Base-by-base conservation (phyloP, 2,329 filamentous ascomycete species). In the Ophiocordyceps robertsii region DNA sequence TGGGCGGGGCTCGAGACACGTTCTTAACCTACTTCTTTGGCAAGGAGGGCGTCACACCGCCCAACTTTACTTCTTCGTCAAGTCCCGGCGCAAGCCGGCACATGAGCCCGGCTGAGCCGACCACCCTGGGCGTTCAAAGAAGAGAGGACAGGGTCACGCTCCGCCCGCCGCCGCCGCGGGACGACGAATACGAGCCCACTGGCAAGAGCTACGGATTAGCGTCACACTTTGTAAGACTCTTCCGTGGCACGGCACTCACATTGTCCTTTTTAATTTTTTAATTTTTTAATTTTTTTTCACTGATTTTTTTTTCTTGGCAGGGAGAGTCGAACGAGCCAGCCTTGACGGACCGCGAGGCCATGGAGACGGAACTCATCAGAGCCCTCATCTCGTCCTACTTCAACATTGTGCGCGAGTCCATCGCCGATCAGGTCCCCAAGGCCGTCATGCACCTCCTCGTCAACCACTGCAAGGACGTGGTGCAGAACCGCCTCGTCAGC, bases 11-110 rank as follows among this genome's bases (percentile, higher is more conserved):
- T 35, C 77, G 82, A 47, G 92, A 98, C 64, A 93, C 88, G 1
- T 98, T 98, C 69, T 64, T 98, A 47, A 96, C 90, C 64, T 98
- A 98, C 64, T 98, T 98, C 66, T 98, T 98, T 56, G 89, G 92
- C 53, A 96, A 98, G 59, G 92, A 98, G 47, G 85, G 85, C 38
- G 70, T 75, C 24, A 53, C 55, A 33, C 63, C 70, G 29, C 51
- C 53, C 11, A 52, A 54, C 4, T 45, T 43, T 66, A 69, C 44
- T 55, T 67, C 44, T 55, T 67, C 46, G 56, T 68, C 58, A 4
- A 53, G 50, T 44, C 51, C 54, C 13, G 46, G 51, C 38, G 52
- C 56, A 43, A 51, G 51, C 42, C 72, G 88, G 50, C 86, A 94
- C 57, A 79, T 86, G 40, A 88, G 77, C 65, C 83, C 93, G 58